Percentiles rank a stretch among this genome's conserved stretches.
Evolutionary conservation across 2,329 filamentous ascomycete genomes (phyloP).

Genomic region (Ophiostoma sp.): DNA sequence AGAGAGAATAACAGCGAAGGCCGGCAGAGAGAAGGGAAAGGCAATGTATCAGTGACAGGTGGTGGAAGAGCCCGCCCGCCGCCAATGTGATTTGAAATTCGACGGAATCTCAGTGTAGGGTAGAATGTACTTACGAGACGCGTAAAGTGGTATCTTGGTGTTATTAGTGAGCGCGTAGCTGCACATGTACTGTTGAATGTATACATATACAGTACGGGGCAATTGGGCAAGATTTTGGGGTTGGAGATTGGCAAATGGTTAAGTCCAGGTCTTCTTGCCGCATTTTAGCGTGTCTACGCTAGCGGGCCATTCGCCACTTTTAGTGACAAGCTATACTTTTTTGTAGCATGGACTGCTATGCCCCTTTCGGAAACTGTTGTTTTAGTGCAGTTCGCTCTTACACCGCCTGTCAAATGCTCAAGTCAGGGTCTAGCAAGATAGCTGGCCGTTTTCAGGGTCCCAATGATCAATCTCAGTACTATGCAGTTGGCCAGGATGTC

Average conservation of each 20-base stretch:
- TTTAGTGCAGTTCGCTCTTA: constrained; percentile 2
- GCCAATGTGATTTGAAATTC: constrained; percentile 1
- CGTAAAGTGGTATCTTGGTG: background rate
- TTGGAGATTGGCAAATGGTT: background rate
- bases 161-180: constrained; percentile 3
- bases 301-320: background rate
- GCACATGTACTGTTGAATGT: background rate
- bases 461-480: background rate
- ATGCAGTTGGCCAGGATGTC: background rate
- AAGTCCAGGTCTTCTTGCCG: background rate
- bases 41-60: background rate
- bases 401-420: background rate
- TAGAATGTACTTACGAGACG: constrained; percentile 1
- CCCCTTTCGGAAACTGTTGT: background rate
- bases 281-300: background rate
- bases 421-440: background rate
- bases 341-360: background rate
- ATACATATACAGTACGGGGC: background rate
- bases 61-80: background rate
- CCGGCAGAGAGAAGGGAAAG: background rate
- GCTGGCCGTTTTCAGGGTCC: background rate
- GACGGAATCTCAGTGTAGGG: background rate
- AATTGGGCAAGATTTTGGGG: background rate
- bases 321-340: background rate
- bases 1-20: constrained; percentile 1